A percentile compares a stretch with the other conserved stretches of the same genome.
Conservation (phyloP, 228 moss, liverwort and hornwort genomes). For the Sphagnum fallax region DNA sequence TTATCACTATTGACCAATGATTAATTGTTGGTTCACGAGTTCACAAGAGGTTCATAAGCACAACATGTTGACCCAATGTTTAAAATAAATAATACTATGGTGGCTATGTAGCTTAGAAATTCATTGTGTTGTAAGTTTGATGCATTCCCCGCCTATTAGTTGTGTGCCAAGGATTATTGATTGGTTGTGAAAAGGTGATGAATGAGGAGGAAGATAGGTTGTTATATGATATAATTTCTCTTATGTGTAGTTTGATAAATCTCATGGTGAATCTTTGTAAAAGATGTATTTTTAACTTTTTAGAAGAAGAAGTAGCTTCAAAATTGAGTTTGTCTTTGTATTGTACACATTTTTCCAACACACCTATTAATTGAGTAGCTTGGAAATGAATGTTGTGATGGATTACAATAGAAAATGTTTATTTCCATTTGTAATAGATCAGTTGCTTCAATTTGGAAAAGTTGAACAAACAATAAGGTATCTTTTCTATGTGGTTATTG, state of each 20-base stretch:
- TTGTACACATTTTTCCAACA: conserved; percentile 64
- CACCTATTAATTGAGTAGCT: conserved; percentile 52
- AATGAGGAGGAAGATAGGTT: conserved; percentile 76
- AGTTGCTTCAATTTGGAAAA: conserved; percentile 72
- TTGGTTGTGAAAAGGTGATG: conserved; percentile 57
- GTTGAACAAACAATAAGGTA: background rate
- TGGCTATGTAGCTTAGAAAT: conserved; percentile 69
- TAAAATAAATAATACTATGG: conserved; percentile 55
- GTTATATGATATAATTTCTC: conserved; percentile 63
- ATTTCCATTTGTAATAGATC: conserved; percentile 70
- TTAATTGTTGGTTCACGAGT: conserved; percentile 62
- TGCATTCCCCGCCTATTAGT: conserved; percentile 73
- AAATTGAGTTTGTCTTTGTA: conserved; percentile 48
- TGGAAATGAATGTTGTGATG: conserved; percentile 63
- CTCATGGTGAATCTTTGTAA: conserved; percentile 60
- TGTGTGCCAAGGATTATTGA: conserved; percentile 59
- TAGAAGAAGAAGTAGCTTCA: conserved; percentile 46
- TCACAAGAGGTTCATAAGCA: conserved; percentile 49
- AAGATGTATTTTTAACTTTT: conserved; percentile 34
- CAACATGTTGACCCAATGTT: conserved; percentile 37
- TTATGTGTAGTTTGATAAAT: conserved; percentile 57
- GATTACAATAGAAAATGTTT: conserved; percentile 71
- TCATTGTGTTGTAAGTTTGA: conserved; percentile 59
- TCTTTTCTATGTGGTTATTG: too few relatives aligned
- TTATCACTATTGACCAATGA: conserved; percentile 80